A percentile compares a stretch with the other conserved stretches of the same genome.
Evolutionary conservation across 2,329 filamentous ascomycete species (phyloP).

Genomic region (Pseudogymnoascus sp.): DNA sequence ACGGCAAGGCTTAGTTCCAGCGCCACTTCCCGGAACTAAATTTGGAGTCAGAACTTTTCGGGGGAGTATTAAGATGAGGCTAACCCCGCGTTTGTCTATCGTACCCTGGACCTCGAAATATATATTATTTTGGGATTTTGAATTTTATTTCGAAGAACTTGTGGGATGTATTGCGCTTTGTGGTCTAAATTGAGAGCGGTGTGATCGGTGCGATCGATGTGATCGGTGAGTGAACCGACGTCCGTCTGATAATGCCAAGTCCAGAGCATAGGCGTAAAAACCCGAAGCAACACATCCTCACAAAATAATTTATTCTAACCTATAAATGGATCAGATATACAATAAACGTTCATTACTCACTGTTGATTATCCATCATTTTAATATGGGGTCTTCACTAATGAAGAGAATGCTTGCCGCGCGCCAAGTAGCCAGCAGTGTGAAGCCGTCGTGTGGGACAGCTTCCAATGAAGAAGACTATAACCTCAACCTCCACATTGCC

Average conservation of each 20-base stretch:
- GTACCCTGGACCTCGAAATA: background rate
- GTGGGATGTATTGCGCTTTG: background rate
- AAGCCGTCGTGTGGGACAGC: background rate
- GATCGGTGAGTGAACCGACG: background rate
- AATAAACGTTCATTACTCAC: background rate
- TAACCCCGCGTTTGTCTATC: background rate
- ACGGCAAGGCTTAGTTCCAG: background rate
- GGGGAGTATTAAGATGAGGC: background rate
- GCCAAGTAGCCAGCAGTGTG: background rate
- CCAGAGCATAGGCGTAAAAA: background rate
- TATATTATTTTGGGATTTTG: background rate
- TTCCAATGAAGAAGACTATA: background rate
- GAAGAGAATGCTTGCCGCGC: background rate
- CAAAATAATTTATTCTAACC: background rate
- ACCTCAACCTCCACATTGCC: conserved; percentile 11
- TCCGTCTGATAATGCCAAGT: background rate
- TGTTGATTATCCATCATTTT: background rate
- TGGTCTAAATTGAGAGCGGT: background rate
- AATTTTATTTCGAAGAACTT: background rate
- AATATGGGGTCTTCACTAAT: background rate
- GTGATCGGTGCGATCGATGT: background rate
- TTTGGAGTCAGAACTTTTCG: background rate
- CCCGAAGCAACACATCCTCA: background rate
- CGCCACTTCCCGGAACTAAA: background rate
- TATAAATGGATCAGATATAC: background rate